Conservation (phyloP, 139 green algal species). For the Dunaliella sp. region DNA sequence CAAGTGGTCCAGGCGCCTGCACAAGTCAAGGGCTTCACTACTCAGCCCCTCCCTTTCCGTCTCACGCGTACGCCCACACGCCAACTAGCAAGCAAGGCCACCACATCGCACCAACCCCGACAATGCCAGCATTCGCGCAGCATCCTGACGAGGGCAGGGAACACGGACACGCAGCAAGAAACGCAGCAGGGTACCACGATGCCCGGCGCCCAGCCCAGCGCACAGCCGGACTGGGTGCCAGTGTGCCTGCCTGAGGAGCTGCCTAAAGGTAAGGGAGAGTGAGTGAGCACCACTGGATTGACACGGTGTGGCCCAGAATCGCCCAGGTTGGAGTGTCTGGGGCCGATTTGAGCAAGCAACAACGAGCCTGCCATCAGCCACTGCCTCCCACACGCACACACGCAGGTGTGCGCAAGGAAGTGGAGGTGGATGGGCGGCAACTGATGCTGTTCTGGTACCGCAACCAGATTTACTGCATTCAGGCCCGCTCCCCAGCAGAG, state of each 20-base stretch:
- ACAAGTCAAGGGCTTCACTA: no score
- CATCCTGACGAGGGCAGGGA: no score
- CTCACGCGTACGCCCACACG: no score
- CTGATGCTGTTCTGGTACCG: conserved; percentile 98
- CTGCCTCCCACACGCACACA: neutral
- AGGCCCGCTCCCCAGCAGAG: conserved; percentile 90
- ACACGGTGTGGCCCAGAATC: neutral
- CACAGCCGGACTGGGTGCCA: conserved; percentile 62
- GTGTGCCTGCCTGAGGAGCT: conserved; percentile 79
- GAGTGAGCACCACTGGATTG: neutral
- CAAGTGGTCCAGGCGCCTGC: no score
- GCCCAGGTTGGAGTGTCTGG: neutral
- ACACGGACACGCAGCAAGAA: no score
- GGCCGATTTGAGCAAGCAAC: neutral
- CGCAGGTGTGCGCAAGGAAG: conserved; percentile 84
- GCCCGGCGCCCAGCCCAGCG: no score
- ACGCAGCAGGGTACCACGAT: no score
- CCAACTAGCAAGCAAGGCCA: no score
- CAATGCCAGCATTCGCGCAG: no score
- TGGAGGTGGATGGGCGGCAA: conserved; percentile 71
- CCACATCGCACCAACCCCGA: no score
- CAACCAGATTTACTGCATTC: conserved; percentile 90
- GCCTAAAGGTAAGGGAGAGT: conserved; percentile 66
- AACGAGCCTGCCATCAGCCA: neutral
- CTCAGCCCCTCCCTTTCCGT: no score